Percentiles rank a stretch among this genome's conserved stretches.
These are phyloP conservation scores for Pichia kluyveri DNA, from an alignment of 805 yeast genomes.

Conservation along the genomic window DNA sequence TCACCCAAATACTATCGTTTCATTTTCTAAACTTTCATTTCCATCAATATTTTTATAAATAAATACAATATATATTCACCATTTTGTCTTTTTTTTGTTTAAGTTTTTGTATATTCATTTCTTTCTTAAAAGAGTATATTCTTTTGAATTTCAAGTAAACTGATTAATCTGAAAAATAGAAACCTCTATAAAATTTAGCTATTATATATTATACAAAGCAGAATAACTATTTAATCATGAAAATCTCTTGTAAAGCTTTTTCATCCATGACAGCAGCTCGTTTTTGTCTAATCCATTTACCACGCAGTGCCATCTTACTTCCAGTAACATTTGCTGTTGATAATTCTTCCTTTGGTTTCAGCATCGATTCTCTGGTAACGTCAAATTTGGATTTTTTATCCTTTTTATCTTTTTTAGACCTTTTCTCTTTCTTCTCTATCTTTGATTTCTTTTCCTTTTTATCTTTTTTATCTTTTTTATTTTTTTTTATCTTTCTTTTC, in stretches of 20 bases:
- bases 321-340: conserved; percentile 28
- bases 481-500: conserved; percentile 23
- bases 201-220: not conserved
- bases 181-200: too few relatives aligned
- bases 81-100: too few relatives aligned
- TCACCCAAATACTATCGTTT: not conserved
- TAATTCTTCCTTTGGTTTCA: conserved; percentile 26
- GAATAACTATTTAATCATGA: conserved; percentile 50
- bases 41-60: too few relatives aligned
- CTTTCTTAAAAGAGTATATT: too few relatives aligned
- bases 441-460: conserved; percentile 16
- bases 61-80: too few relatives aligned
- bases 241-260: conserved; percentile 83
- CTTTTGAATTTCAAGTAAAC: too few relatives aligned
- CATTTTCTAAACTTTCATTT: not conserved
- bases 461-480: conserved; percentile 23
- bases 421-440: conserved; percentile 17
- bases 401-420: conserved; percentile 11
- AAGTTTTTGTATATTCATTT: too few relatives aligned
- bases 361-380: conserved; percentile 34
- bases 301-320: conserved; percentile 66
- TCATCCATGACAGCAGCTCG: conserved; percentile 87
- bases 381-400: conserved; percentile 11
- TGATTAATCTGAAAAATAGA: too few relatives aligned
- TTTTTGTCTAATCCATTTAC: conserved; percentile 83